A percentile compares a stretch with the other conserved stretches of the same genome.
These are phyloP conservation scores for Pseudozyma thailandica DNA, from an alignment of 1,284 basidiomycete species.

Conservation along the genomic window DNA sequence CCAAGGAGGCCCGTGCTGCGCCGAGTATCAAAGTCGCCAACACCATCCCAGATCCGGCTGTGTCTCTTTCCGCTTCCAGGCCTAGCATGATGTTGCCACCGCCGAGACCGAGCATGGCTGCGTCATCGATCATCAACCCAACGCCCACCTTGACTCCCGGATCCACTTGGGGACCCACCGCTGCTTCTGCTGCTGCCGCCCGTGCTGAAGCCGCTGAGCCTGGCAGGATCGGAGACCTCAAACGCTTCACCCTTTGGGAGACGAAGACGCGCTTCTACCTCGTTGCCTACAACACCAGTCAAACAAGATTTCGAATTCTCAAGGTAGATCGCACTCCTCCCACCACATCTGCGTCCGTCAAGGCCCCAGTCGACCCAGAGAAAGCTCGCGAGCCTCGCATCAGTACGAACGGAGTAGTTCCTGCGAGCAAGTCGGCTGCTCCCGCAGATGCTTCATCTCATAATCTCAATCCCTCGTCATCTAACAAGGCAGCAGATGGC, in stretches of 20 bases:
- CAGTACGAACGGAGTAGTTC: neutral
- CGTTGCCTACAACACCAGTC: conserved; percentile 62
- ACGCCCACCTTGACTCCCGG: conserved; percentile 46
- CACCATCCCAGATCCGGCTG: conserved; percentile 44
- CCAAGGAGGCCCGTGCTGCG: conserved; percentile 33
- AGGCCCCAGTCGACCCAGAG: conserved; percentile 7
- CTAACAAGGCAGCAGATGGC: conserved; percentile 6
- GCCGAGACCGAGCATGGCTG: conserved; percentile 39
- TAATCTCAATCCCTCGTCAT: neutral
- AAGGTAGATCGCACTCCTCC: conserved; percentile 64
- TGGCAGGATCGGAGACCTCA: conserved; percentile 56
- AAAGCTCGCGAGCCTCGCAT: conserved; percentile 7
- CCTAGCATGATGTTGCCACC: conserved; percentile 46
- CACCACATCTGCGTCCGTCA: conserved; percentile 14
- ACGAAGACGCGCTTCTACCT: conserved; percentile 66
- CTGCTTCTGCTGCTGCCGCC: conserved; percentile 43
- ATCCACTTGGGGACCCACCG: conserved; percentile 45
- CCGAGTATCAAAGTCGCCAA: conserved; percentile 34
- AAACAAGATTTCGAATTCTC: conserved; percentile 63
- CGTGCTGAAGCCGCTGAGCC: conserved; percentile 47
- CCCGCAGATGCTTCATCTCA: neutral
- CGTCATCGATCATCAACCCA: conserved; percentile 44
- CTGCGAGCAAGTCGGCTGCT: neutral
- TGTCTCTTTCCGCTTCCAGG: conserved; percentile 35
- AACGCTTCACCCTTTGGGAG: conserved; percentile 65